Conservation (phyloP, 192 early-diverging fungal species). For the Backusella luteola region DNA sequence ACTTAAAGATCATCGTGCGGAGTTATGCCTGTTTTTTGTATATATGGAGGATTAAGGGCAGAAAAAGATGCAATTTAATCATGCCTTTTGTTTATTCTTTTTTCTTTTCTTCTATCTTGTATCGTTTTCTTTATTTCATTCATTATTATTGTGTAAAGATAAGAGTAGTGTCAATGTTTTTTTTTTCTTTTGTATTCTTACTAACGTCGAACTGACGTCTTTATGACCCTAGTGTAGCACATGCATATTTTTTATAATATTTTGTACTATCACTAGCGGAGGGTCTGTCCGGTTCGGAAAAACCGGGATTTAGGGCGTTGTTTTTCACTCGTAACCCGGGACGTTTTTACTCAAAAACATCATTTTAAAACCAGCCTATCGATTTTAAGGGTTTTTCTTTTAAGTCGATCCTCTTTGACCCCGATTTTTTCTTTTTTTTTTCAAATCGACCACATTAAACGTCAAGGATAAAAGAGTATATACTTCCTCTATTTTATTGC, state of each 20-base stretch:
- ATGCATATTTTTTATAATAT: not conserved
- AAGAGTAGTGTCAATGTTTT: not conserved
- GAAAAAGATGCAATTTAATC: conserved; percentile 2
- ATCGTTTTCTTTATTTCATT: not conserved
- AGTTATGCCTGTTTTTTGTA: not conserved
- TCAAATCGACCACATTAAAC: too few relatives aligned
- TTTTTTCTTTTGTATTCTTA: not conserved
- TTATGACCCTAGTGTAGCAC: not conserved
- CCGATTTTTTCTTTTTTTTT: not conserved
- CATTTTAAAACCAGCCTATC: not conserved
- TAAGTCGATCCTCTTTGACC: not conserved
- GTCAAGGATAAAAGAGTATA: not conserved
- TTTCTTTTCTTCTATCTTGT: not conserved
- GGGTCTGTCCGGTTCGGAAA: not conserved
- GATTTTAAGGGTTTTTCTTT: not conserved
- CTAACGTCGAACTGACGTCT: conserved; percentile 1
- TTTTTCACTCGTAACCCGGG: not conserved
- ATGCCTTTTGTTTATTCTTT: not conserved
- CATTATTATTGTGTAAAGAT: not conserved
- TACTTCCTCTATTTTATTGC: not conserved
- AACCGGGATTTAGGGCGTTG: not conserved
- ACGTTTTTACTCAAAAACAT: not conserved
- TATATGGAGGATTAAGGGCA: not conserved
- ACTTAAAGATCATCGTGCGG: not conserved
- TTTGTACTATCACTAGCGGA: not conserved